A percentile compares a stretch with the other conserved stretches of the same genome.
Evolutionary conservation across 202 grass and related monocot species (phyloP).

Genomic region (Setaria viridis): DNA sequence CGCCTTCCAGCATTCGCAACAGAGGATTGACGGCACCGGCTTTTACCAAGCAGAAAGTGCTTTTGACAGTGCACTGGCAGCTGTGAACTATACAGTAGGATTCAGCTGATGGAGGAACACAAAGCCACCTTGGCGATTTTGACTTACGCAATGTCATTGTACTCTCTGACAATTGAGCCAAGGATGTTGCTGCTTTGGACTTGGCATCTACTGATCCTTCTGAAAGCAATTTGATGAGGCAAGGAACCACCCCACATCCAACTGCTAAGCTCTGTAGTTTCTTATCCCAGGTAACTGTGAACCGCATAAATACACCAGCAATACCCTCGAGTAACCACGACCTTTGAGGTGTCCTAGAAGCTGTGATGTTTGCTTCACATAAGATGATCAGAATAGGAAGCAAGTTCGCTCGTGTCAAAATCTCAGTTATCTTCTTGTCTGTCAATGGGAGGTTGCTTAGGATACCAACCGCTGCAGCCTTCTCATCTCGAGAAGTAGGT

Average conservation of each 20-base stretch:
- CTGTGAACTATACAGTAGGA: conserved; percentile 73
- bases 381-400: conserved; percentile 73
- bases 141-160: conserved; percentile 51
- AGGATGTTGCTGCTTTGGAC: conserved; percentile 73
- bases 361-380: conserved; percentile 48
- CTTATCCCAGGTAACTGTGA: conserved; percentile 81
- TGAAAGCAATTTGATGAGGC: conserved; percentile 74
- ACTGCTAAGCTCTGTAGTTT: conserved; percentile 75
- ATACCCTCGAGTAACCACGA: conserved; percentile 73
- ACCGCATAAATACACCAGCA: conserved; percentile 67
- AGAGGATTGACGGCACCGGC: conserved; percentile 62
- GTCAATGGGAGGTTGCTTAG: conserved; percentile 75
- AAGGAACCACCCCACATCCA: conserved; percentile 64
- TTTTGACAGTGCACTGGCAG: conserved; percentile 67
- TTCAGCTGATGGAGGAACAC: conserved; percentile 67
- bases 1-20: conserved; percentile 67
- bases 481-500: conserved; percentile 58
- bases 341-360: conserved; percentile 42
- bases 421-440: conserved; percentile 72
- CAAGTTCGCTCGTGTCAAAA: conserved; percentile 67
- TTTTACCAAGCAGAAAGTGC: conserved; percentile 85
- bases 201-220: conserved; percentile 75
- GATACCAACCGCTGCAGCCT: conserved; percentile 69
- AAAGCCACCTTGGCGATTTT: conserved; percentile 68
- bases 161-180: conserved; percentile 79